Percentiles rank a stretch among this genome's conserved stretches.
Evolutionary conservation across 2,329 filamentous ascomycete species (phyloP).

Genomic region (Akanthomyces dipterigenus): DNA sequence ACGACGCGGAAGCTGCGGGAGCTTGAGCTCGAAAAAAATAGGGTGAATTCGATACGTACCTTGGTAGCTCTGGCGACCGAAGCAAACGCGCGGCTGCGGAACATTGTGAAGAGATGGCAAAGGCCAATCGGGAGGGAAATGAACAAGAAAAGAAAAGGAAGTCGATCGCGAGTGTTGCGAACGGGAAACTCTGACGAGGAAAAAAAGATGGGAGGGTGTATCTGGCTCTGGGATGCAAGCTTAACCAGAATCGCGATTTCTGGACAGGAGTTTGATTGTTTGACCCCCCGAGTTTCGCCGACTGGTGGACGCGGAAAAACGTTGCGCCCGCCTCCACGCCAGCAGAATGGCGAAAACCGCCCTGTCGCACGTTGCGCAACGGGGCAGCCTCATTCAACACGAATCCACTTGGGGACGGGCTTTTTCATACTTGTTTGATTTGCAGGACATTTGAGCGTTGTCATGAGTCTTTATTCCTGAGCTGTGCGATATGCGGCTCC

Average conservation of each 20-base stretch:
- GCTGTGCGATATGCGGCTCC: neutral
- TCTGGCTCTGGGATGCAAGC: slow-evolving; percentile 7
- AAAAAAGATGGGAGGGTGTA: neutral
- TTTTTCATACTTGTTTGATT: neutral
- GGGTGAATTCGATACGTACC: slow-evolving; percentile 44
- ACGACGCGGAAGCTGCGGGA: slow-evolving; percentile 16
- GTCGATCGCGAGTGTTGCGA: slow-evolving; percentile 12
- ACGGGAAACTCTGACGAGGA: slow-evolving; percentile 4
- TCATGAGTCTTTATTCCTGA: neutral
- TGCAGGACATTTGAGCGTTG: neutral
- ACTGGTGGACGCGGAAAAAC: slow-evolving; percentile 12
- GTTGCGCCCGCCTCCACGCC: slow-evolving; percentile 6
- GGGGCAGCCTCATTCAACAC: neutral
- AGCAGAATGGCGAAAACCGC: neutral
- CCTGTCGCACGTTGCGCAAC: neutral
- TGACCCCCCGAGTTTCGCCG: slow-evolving; percentile 13
- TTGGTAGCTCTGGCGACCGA: slow-evolving; percentile 72
- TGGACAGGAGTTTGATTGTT: slow-evolving; percentile 11
- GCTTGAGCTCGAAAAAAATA: slow-evolving; percentile 13
- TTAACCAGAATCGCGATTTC: slow-evolving; percentile 11
- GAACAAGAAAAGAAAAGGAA: slow-evolving; percentile 12
- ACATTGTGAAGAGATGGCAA: slow-evolving; percentile 54
- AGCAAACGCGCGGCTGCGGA: slow-evolving; percentile 75
- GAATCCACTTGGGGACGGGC: neutral
- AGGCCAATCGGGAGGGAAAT: slow-evolving; percentile 12